Conservation (phyloP, 345 rosid genomes). For the Lagerstroemia speciosa region DNA sequence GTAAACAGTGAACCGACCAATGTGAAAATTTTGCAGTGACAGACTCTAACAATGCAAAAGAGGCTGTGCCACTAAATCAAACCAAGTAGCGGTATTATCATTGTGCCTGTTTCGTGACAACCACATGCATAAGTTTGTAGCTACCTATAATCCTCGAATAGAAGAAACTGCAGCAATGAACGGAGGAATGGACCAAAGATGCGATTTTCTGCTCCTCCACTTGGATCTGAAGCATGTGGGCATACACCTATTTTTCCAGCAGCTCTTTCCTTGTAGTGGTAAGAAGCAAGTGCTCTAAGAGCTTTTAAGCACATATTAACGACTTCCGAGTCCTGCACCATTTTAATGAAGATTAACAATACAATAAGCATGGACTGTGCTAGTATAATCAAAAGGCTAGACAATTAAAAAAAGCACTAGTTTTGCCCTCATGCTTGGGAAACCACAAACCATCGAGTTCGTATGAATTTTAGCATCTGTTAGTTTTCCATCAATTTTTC, state of each 20-base stretch:
- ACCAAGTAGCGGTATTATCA: too few relatives aligned
- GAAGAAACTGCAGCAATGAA: conserved; percentile 66
- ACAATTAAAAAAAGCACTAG: too few relatives aligned
- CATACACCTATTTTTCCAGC: conserved; percentile 66
- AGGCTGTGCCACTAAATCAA: not conserved
- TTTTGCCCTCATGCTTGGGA: too few relatives aligned
- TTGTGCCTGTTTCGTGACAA: not conserved
- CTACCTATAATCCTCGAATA: conserved; percentile 93
- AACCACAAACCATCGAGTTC: too few relatives aligned
- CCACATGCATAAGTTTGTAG: not conserved
- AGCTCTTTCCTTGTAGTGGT: conserved; percentile 69
- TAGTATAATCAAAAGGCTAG: not conserved
- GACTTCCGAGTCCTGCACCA: conserved; percentile 63
- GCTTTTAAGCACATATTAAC: conserved; percentile 87
- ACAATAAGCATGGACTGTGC: not conserved
- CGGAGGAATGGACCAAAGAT: conserved; percentile 65
- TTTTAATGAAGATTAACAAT: not conserved
- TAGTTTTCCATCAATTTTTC: too few relatives aligned
- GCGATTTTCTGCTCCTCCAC: conserved; percentile 60
- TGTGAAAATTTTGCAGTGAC: not conserved
- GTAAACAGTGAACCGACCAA: conserved; percentile 2
- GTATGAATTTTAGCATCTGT: too few relatives aligned
- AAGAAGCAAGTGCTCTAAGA: conserved; percentile 80
- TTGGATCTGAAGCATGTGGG: conserved; percentile 40
- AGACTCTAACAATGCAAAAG: not conserved